Conservation (phyloP, 164 flowering plant genomes). For the Protea cynaroides region DNA sequence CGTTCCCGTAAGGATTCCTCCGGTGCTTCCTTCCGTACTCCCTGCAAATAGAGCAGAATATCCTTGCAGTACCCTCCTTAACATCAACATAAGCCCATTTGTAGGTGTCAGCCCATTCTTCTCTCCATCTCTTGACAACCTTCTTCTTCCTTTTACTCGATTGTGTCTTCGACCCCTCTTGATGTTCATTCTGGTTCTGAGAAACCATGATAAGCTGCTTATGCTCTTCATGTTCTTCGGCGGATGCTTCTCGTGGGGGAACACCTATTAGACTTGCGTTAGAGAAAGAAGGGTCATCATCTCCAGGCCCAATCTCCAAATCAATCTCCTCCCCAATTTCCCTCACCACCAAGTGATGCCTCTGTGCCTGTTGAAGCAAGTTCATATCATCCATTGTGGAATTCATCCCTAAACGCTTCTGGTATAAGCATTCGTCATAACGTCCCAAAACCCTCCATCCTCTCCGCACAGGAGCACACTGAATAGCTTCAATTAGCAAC, state of each 20-base stretch:
- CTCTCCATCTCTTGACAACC: slow-evolving; percentile 98
- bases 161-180: slow-evolving; percentile 54
- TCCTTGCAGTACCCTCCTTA: slow-evolving; percentile 90
- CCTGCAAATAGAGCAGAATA: slow-evolving; percentile 90
- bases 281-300: slow-evolving; percentile 83
- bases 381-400: no score
- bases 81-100: slow-evolving; percentile 98
- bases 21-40: slow-evolving; percentile 96
- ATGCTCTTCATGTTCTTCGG: slow-evolving; percentile 67
- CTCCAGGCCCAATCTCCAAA: slow-evolving; percentile 91
- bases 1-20: slow-evolving; percentile 97
- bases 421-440: no score
- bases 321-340: slow-evolving; percentile 93
- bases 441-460: slow-evolving; percentile 12
- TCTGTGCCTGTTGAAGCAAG: no score
- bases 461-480: neutral
- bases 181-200: slow-evolving; percentile 57
- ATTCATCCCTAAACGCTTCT: no score
- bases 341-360: slow-evolving; percentile 77
- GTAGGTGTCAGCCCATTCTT: slow-evolving; percentile 99
- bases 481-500: neutral
- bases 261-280: slow-evolving; percentile 52
- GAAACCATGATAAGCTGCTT: slow-evolving; percentile 61
- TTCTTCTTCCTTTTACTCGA: slow-evolving; percentile 83
- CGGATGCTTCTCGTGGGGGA: slow-evolving; percentile 52